Percentiles rank a stretch among this genome's conserved stretches.
Conservation (phyloP, 345 rosid species). For the Populus ilicifolia region DNA sequence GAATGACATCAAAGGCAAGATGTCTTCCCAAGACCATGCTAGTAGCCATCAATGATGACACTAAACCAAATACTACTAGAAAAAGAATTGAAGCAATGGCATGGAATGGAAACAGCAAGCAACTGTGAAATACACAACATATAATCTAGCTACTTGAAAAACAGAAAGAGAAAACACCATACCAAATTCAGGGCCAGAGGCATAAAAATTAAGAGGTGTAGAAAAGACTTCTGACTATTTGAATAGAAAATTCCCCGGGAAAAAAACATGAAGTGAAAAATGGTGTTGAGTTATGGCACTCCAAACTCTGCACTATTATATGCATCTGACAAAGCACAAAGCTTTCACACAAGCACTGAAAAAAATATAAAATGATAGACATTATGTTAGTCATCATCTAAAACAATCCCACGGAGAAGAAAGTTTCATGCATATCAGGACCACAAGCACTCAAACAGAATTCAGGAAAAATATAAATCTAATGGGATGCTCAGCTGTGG, state of each 20-base stretch:
- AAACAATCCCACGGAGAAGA: constrained; percentile 1
- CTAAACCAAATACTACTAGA: neutral
- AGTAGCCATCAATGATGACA: neutral
- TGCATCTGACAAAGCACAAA: neutral
- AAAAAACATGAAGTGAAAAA: neutral
- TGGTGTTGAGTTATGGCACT: neutral
- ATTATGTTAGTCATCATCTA: neutral
- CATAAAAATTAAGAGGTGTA: neutral
- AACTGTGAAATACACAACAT: neutral
- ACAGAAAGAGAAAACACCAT: neutral
- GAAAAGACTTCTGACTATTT: neutral
- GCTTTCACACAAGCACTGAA: neutral
- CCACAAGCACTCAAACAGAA: constrained; percentile 1
- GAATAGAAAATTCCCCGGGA: neutral
- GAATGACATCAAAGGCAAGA: neutral
- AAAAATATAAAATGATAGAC: neutral
- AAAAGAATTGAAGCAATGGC: neutral
- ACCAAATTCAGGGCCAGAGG: neutral
- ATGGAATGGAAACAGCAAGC: neutral
- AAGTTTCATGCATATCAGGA: constrained; percentile 6
- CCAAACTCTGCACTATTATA: neutral
- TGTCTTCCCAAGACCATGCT: neutral
- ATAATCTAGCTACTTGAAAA: neutral
- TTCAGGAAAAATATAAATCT: constrained; percentile 15
- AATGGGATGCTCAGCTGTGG: constrained; percentile 20